Evolutionary conservation across 2,329 filamentous ascomycete species (phyloP).

Genomic region (Pseudogymnoascus sp.): DNA sequence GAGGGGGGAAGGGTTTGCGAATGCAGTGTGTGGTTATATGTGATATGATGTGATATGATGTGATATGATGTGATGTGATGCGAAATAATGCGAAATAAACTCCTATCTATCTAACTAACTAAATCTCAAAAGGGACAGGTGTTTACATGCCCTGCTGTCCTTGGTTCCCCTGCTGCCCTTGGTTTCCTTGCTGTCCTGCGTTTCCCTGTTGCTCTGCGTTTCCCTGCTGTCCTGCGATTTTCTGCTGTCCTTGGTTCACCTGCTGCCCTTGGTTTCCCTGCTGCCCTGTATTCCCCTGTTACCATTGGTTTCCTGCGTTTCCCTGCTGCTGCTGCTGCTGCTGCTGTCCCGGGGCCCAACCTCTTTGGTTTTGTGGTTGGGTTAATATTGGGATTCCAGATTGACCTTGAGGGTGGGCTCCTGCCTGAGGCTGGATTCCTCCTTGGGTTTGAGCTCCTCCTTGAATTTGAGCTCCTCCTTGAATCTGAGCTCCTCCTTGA

Average conservation of each 20-base stretch:
- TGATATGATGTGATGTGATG: not conserved
- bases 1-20: too few relatives aligned
- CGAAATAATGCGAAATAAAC: not conserved
- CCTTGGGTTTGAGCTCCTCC: not conserved
- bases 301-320: too few relatives aligned
- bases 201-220: not conserved
- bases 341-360: too few relatives aligned
- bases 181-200: not conserved
- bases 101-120: not conserved
- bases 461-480: not conserved
- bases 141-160: not conserved
- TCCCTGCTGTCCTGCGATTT: not conserved
- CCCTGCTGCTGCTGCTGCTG: not conserved
- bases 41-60: too few relatives aligned
- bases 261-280: not conserved
- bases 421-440: too few relatives aligned
- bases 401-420: too few relatives aligned
- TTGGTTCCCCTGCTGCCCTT: not conserved
- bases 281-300: too few relatives aligned
- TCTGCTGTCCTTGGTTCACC: not conserved
- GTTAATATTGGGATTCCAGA: too few relatives aligned
- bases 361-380: too few relatives aligned
- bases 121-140: not conserved
- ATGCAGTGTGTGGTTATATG: too few relatives aligned
- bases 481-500: too few relatives aligned